These are phyloP conservation scores for Zoysia matrella DNA, from an alignment of 202 grass and related monocot genomes.

Conservation along the genomic window DNA sequence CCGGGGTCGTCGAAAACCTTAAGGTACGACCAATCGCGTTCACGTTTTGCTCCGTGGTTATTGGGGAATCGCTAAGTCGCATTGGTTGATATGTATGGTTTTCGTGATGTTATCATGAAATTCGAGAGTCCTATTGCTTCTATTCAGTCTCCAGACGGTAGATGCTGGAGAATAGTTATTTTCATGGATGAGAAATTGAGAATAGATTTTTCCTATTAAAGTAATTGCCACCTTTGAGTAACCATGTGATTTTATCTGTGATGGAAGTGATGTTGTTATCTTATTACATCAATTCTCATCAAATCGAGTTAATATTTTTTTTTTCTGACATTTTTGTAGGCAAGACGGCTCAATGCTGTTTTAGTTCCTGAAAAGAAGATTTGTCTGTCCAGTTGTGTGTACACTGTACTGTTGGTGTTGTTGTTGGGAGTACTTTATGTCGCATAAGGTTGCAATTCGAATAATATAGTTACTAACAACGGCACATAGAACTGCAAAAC, in stretches of 20 bases:
- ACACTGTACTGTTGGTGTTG: no score
- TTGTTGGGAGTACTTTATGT: background rate
- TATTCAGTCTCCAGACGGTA: background rate
- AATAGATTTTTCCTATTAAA: background rate
- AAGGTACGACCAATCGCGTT: slow-evolving; percentile 54
- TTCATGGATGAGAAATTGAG: background rate
- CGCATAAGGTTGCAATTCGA: slow-evolving; percentile 10
- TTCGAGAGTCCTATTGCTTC: background rate
- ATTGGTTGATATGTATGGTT: slow-evolving; percentile 3
- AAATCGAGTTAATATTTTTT: slow-evolving; percentile 18
- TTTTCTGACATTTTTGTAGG: background rate
- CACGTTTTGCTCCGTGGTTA: background rate
- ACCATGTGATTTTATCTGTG: no score
- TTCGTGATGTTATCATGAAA: slow-evolving; percentile 9
- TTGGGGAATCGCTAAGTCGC: slow-evolving; percentile 3
- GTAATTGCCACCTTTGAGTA: background rate
- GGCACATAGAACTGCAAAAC: background rate
- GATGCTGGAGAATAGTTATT: slow-evolving; percentile 20
- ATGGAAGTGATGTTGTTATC: background rate
- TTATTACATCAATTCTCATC: background rate
- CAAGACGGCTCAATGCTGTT: background rate
- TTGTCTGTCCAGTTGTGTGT: background rate
- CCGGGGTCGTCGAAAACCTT: no score
- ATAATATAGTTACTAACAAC: background rate
- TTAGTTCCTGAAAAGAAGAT: background rate